Evolutionary conservation across 2,329 filamentous ascomycete genomes (phyloP).

Genomic region (Annulohypoxylon truncatum): DNA sequence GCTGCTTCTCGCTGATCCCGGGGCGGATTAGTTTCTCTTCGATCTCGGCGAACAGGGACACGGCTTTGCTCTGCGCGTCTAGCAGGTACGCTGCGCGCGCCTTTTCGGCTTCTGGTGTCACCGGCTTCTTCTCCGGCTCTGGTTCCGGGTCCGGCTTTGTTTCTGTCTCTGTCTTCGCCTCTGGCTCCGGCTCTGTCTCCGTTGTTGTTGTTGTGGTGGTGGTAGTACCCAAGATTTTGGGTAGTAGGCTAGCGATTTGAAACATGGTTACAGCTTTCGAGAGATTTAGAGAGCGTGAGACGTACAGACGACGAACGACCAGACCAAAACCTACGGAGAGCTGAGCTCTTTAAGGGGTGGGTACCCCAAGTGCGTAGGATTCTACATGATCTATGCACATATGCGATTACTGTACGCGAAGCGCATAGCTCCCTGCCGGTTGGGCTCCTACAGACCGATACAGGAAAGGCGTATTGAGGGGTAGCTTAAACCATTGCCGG

Average conservation of each 20-base stretch:
- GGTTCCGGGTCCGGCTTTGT: background rate
- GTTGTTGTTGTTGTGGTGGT: background rate
- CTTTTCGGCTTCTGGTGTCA: background rate
- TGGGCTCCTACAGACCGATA: slow-evolving; percentile 5
- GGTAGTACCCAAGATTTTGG: background rate
- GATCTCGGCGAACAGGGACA: slow-evolving; percentile 60
- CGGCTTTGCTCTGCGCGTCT: slow-evolving; percentile 60
- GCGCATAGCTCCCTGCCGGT: background rate
- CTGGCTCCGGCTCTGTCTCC: background rate
- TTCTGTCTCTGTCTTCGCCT: background rate
- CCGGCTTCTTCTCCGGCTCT: background rate
- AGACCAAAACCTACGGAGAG: background rate
- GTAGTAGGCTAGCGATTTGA: background rate
- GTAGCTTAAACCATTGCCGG: background rate
- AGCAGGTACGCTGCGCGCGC: slow-evolving; percentile 52
- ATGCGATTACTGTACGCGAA: background rate
- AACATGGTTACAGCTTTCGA: background rate
- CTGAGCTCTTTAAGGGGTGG: background rate
- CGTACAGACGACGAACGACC: background rate
- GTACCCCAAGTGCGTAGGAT: background rate
- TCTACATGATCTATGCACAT: background rate
- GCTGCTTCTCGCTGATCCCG: slow-evolving; percentile 59
- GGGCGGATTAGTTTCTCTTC: slow-evolving; percentile 58
- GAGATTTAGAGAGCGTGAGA: background rate
- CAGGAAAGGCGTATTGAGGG: slow-evolving; percentile 14